Evolutionary conservation across 768 basidiomycete species (phyloP).

Genomic region (Leccinum truebloodii): DNA sequence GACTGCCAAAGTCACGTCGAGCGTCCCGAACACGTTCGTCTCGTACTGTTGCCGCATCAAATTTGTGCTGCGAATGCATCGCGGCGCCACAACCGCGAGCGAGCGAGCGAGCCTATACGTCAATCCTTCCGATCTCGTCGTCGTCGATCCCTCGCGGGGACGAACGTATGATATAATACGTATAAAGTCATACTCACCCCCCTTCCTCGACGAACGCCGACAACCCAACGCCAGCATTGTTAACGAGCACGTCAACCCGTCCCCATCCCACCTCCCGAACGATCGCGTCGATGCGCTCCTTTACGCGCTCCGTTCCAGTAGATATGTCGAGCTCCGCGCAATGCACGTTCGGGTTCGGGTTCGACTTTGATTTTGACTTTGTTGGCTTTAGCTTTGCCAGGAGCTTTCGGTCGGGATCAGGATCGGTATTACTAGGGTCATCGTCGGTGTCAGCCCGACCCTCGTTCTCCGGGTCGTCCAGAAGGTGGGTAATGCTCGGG

Average conservation of each 20-base stretch:
- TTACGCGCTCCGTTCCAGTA: constrained; percentile 43
- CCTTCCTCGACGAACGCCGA: constrained; percentile 56
- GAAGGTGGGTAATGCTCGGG: constrained; percentile 40
- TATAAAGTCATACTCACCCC: constrained; percentile 43
- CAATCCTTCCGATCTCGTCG: not conserved
- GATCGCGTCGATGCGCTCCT: constrained; percentile 43
- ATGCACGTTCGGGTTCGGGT: constrained; percentile 32
- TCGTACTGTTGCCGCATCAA: constrained; percentile 46
- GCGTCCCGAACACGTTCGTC: constrained; percentile 31
- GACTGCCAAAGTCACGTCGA: constrained; percentile 54
- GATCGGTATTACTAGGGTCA: not conserved
- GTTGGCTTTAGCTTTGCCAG: constrained; percentile 18
- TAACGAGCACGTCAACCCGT: constrained; percentile 60
- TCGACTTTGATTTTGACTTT: constrained; percentile 21
- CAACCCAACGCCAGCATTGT: constrained; percentile 57
- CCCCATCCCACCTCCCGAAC: constrained; percentile 44
- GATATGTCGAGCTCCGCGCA: constrained; percentile 54
- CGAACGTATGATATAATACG: not conserved
- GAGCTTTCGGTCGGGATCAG: not conserved
- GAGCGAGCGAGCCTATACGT: not conserved
- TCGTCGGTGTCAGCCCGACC: too few relatives aligned
- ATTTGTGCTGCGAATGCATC: constrained; percentile 21
- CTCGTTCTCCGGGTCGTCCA: not conserved
- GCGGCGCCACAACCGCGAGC: not conserved
- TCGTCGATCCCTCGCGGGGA: not conserved